These are phyloP conservation scores for Melampsora americana DNA, from an alignment of 1,284 basidiomycete genomes.

Conservation along the genomic window DNA sequence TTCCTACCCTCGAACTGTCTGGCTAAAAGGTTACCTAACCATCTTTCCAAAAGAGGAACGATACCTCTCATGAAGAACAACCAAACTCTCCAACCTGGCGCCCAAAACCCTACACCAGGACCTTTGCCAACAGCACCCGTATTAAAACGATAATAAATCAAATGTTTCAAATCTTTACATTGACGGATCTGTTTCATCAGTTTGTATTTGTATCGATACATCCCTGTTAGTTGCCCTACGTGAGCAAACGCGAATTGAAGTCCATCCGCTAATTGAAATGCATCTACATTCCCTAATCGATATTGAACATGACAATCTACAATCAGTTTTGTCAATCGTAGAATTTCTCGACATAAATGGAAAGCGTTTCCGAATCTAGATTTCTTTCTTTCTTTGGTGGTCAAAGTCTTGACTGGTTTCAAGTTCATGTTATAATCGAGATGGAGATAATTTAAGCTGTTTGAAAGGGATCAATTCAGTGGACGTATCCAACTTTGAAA, in stretches of 20 bases:
- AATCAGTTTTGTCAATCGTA: conserved; percentile 94
- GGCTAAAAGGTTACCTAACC: conserved; percentile 95
- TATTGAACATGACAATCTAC: conserved; percentile 99
- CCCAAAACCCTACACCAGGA: conserved; percentile 99
- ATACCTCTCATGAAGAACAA: conserved; percentile 99
- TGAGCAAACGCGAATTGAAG: conserved; percentile 97
- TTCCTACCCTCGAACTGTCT: conserved; percentile 96
- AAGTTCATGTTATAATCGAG: conserved; percentile 63
- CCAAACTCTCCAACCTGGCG: conserved; percentile 99
- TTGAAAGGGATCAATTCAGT: not conserved
- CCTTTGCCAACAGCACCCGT: conserved; percentile 99
- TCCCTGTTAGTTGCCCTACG: conserved; percentile 94
- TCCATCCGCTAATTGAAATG: conserved; percentile 97
- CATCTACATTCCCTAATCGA: conserved; percentile 96
- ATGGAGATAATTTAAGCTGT: conserved; percentile 91
- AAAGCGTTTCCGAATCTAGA: conserved; percentile 98
- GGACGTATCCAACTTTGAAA: not conserved
- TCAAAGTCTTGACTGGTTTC: conserved; percentile 94
- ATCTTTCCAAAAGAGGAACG: conserved; percentile 91
- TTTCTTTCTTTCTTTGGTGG: conserved; percentile 99
- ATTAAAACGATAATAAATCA: conserved; percentile 98
- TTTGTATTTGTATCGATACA: conserved; percentile 99
- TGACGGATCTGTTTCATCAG: conserved; percentile 99
- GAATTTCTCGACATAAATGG: conserved; percentile 94
- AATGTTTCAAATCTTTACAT: conserved; percentile 98